Base-by-base conservation (phyloP, 1,284 basidiomycete species). In the Austropuccinia psidii region DNA sequence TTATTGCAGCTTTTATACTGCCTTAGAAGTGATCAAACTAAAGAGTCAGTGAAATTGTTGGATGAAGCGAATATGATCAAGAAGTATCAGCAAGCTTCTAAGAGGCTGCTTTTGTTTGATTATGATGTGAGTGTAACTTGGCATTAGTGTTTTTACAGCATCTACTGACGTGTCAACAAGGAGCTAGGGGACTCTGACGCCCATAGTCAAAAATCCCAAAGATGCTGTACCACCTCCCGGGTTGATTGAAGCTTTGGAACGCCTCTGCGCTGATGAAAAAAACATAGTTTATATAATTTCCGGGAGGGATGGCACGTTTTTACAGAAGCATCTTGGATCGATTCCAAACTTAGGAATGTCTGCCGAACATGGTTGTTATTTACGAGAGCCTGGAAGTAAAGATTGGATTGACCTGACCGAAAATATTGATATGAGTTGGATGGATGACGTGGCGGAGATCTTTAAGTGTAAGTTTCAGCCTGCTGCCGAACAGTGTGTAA, bases 261-360 rank as follows among this genome's bases (percentile, higher is more conserved):
- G 84, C 70, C 86, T 98, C 39, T 84, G 88, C 1, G 83, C 84
- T 13, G 94, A 98, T 81, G 89, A 90, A 55, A 85, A 84, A 78
- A 98, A 98, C 81, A 79, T 97, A 49, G 91, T 98, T 73, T 98
- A 93, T 84, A 92, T 98, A 81, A 97, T 98, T 80, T 96, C 93
- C 0, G 95, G 95, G 4, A 89, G 96, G n/a, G 95, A 98, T 80
- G 88, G 89, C 69, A 88, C 84, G 62, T 98, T 98, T 86, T 84
- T 98, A 33, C 89, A 92, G 79, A 87, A 90, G 80, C 93, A 98
- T 79, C 86, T 98, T 33, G 94, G 94, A 5, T 89, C 93, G 80
- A 84, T 98, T 73, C 82, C 83, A 76, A 85, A 86, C 60, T 84
- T 98, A 4, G 95, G 95, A 21, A 90, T 98, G 85, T 90, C 88